Evolutionary conservation across 106 monocot species (phyloP).

Genomic region (Dendrobium nobile): DNA sequence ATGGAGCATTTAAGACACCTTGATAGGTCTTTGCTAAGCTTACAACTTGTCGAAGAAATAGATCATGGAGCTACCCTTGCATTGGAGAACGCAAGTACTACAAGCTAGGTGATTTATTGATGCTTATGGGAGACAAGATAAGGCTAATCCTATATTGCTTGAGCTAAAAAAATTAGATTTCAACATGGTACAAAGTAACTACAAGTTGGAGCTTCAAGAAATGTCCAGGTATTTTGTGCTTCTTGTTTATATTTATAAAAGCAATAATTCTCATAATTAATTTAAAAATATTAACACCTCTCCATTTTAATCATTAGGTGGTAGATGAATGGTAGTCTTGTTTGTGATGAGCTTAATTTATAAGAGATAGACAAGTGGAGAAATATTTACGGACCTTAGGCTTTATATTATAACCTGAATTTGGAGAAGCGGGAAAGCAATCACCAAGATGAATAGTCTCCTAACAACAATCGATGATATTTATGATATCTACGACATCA

Average conservation of each 20-base stretch:
- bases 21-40: background rate
- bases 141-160: constrained; percentile 22
- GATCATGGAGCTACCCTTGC: constrained; percentile 42
- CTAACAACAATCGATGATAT: constrained; percentile 42
- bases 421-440: constrained; percentile 7
- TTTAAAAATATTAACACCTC: background rate
- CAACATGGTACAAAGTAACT: constrained; percentile 28
- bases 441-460: constrained; percentile 13
- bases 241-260: background rate
- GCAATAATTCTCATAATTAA: background rate
- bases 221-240: background rate
- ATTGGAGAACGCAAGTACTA: constrained; percentile 42
- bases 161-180: constrained; percentile 56
- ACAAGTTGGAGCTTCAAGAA: constrained; percentile 27
- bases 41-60: constrained; percentile 18
- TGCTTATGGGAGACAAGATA: constrained; percentile 16
- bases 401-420: constrained; percentile 7
- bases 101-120: constrained; percentile 41
- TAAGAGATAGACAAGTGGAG: constrained; percentile 50
- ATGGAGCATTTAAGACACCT: background rate
- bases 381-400: constrained; percentile 26
- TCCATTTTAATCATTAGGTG: constrained; percentile 22
- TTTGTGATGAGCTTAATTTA: constrained; percentile 17
- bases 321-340: constrained; percentile 32
- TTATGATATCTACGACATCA: constrained; percentile 51